Percentiles rank a stretch among this genome's conserved stretches.
phyloP scores from a whole-genome alignment of 306 rosid species.

The Psophocarpus tetragonolobus region DNA sequence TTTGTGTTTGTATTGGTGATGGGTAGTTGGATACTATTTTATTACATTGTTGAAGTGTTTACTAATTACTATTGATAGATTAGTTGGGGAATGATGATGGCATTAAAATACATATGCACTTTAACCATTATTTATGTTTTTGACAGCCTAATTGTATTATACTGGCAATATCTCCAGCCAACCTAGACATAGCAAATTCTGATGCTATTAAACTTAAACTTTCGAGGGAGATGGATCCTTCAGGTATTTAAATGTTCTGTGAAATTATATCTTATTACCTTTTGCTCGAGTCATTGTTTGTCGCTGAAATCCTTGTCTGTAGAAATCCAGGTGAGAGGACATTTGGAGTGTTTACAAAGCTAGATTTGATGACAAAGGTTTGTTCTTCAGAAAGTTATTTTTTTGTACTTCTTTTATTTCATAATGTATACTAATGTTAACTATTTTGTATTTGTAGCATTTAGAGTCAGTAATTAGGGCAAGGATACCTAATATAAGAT shows the following conservation, averaged over 20 bases:
- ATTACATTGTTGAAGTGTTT: constrained; percentile 20
- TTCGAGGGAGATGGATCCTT: constrained; percentile 85
- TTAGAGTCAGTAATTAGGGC: constrained; percentile 83
- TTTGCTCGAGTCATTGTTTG: neutral
- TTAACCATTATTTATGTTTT: constrained; percentile 21
- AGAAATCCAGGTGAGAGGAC: constrained; percentile 77
- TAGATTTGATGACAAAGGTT: constrained; percentile 98
- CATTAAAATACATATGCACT: neutral
- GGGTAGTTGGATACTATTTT: neutral
- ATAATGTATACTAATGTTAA: constrained; percentile 19
- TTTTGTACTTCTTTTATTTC: neutral
- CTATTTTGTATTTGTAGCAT: constrained; percentile 67
- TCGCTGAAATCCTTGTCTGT: constrained; percentile 24
- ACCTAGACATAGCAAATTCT: constrained; percentile 94
- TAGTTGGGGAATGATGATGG: neutral
- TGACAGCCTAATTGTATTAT: constrained; percentile 84
- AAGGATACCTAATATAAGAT: constrained; percentile 84
- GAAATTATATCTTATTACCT: neutral
- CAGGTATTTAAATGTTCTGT: constrained; percentile 47
- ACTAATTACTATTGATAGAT: neutral
- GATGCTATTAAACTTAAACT: constrained; percentile 96
- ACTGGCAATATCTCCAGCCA: constrained; percentile 92
- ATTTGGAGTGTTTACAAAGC: constrained; percentile 89
- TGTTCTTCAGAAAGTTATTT: constrained; percentile 14
- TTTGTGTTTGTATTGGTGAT: constrained; percentile 4